Percentiles rank a stretch among this genome's conserved stretches.
These are phyloP conservation scores for Pholiota molesta DNA, from an alignment of 768 basidiomycete genomes.

Conservation along the genomic window DNA sequence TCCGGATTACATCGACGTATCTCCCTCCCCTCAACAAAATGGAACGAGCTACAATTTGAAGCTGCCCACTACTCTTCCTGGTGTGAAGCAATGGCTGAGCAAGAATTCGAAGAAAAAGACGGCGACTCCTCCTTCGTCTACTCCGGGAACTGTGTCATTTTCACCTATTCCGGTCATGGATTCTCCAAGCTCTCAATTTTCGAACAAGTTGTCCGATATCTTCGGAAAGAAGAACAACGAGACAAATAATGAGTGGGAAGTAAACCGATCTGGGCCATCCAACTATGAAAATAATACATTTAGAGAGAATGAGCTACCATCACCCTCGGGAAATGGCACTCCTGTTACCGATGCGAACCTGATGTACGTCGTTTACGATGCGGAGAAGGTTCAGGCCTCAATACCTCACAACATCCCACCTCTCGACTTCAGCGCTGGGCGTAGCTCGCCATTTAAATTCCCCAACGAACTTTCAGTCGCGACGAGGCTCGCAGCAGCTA, in stretches of 20 bases:
- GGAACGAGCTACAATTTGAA: conserved; percentile 41
- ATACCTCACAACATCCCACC: conserved; percentile 42
- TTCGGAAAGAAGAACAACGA: conserved; percentile 63
- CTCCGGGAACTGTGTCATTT: conserved; percentile 25
- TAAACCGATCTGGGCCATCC: conserved; percentile 27
- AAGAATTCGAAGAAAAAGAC: conserved; percentile 63
- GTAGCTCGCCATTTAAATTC: conserved; percentile 40
- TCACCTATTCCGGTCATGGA: conserved; percentile 29
- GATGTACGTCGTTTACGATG: conserved; percentile 30
- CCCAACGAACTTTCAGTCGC: conserved; percentile 49
- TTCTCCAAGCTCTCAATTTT: conserved; percentile 36
- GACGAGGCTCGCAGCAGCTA: conserved; percentile 57
- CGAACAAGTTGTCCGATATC: conserved; percentile 67
- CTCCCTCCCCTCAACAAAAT: conserved; percentile 38
- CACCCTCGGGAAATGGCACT: conserved; percentile 17
- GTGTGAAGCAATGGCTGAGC: conserved; percentile 80
- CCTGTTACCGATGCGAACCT: conserved; percentile 18
- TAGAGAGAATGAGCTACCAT: conserved; percentile 13
- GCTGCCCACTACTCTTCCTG: conserved; percentile 76
- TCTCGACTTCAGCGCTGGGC: conserved; percentile 25
- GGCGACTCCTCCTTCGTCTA: conserved; percentile 38
- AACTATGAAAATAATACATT: conserved; percentile 4
- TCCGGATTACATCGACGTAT: conserved; percentile 49
- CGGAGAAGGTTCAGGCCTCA: conserved; percentile 37
- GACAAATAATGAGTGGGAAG: conserved; percentile 67